phyloP scores from a whole-genome alignment of 2,329 filamentous ascomycete species.

The Fonsecaea pedrosoi region DNA sequence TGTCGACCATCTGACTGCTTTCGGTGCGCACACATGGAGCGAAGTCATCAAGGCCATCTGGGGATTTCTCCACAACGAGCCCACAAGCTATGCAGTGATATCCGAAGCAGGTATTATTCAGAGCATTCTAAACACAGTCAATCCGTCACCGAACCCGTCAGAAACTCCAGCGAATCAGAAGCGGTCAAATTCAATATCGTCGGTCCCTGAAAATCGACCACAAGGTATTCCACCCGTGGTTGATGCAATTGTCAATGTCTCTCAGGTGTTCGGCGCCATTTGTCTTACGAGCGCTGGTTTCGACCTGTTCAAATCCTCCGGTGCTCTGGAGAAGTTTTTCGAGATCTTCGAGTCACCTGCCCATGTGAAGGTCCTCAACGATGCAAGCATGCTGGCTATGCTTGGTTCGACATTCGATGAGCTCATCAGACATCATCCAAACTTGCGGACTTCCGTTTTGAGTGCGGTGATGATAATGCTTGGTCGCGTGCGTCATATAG shows the following conservation, averaged over 20 bases:
- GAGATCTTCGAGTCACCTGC: conserved; percentile 94
- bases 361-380: conserved; percentile 86
- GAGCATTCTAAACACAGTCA: conserved; percentile 79
- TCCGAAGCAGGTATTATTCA: conserved; percentile 91
- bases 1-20: conserved; percentile 77
- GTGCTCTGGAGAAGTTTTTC: conserved; percentile 83
- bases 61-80: conserved; percentile 98
- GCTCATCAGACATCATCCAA: conserved; percentile 88
- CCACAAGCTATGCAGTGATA: conserved; percentile 94
- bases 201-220: conserved; percentile 54
- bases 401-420: conserved; percentile 92
- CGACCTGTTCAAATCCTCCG: conserved; percentile 82
- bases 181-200: conserved; percentile 44
- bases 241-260: conserved; percentile 86
- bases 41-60: conserved; percentile 89
- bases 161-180: conserved; percentile 49
- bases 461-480: conserved; percentile 90
- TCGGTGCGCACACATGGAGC: conserved; percentile 94
- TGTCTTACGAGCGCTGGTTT: conserved; percentile 88
- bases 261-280: conserved; percentile 88
- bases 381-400: conserved; percentile 72
- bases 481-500: conserved; percentile 76
- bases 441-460: conserved; percentile 78
- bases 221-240: conserved; percentile 81
- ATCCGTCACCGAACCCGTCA: conserved; percentile 44